These are phyloP conservation scores for Nicotiana tomentosiformis DNA, from an alignment of 257 asterid species.

Conservation along the genomic window DNA sequence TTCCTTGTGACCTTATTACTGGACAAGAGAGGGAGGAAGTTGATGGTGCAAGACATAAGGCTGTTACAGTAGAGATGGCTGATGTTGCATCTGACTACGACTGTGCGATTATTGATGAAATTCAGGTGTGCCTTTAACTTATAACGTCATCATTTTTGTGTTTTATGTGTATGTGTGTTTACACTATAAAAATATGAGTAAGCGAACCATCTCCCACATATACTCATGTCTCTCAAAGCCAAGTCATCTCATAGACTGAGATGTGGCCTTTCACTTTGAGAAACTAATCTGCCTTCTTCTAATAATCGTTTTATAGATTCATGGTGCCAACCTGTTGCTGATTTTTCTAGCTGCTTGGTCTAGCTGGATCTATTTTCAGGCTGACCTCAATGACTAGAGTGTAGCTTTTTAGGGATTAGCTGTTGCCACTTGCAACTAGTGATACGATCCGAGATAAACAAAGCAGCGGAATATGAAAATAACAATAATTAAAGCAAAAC, in stretches of 20 bases:
- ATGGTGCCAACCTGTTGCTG: not conserved
- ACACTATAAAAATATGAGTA: not conserved
- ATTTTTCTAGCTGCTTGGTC: not conserved
- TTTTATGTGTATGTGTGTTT: not conserved
- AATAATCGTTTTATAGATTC: not conserved
- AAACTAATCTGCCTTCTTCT: not conserved
- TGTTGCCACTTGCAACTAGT: not conserved
- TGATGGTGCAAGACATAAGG: conserved; percentile 80
- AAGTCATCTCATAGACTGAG: not conserved
- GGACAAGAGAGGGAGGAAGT: conserved; percentile 94
- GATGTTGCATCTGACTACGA: conserved; percentile 58
- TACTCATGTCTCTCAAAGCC: not conserved
- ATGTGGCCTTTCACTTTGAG: not conserved
- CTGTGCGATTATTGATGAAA: conserved; percentile 95
- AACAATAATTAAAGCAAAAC: too few species aligned
- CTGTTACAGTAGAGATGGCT: conserved; percentile 95
- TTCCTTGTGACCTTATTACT: conserved; percentile 89
- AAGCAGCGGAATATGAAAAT: too few species aligned
- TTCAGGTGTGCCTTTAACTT: conserved; percentile 51
- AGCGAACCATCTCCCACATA: not conserved
- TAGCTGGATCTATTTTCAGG: not conserved
- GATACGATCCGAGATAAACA: too few species aligned
- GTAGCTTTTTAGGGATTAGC: not conserved
- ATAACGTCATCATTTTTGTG: not conserved
- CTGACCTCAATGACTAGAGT: not conserved